Conservation (phyloP, 306 rosid genomes). For the cucumber (Cucumis sativus) region DNA sequence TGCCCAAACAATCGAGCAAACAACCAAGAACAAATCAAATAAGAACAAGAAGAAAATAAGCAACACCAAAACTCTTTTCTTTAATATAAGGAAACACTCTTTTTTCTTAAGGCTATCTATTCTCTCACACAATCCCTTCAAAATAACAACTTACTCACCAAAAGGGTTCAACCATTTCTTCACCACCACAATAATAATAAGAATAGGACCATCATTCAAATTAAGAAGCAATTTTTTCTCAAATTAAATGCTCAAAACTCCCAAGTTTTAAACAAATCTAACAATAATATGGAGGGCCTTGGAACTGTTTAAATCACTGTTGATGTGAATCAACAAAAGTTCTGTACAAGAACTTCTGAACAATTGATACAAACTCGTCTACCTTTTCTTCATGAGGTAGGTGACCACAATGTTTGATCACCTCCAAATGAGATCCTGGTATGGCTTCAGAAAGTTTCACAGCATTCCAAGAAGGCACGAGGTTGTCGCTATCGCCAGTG, state of each 20-base stretch:
- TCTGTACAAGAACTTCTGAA: slow-evolving; percentile 51
- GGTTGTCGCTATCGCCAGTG: slow-evolving; percentile 72
- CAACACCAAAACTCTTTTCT: no score
- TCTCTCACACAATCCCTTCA: no score
- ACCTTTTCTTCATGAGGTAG: slow-evolving; percentile 86
- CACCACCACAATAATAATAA: neutral
- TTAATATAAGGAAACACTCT: no score
- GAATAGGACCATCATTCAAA: neutral
- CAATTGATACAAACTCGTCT: slow-evolving; percentile 56
- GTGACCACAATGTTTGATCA: slow-evolving; percentile 80
- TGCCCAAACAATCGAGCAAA: no score
- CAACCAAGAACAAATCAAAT: no score
- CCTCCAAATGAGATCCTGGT: slow-evolving; percentile 59
- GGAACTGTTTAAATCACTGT: slow-evolving; percentile 6
- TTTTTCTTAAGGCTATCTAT: no score
- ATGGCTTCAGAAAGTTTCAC: slow-evolving; percentile 69
- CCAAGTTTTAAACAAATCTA: neutral
- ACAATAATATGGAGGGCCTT: neutral
- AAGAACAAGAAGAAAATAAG: no score
- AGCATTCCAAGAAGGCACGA: slow-evolving; percentile 85
- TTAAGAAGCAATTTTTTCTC: neutral
- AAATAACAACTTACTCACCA: neutral
- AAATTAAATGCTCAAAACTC: neutral
- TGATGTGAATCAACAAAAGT: slow-evolving; percentile 25
- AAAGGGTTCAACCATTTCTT: neutral